phyloP scores from a whole-genome alignment of 208 protist species.

The Acanthamoeba lenticulata region DNA sequence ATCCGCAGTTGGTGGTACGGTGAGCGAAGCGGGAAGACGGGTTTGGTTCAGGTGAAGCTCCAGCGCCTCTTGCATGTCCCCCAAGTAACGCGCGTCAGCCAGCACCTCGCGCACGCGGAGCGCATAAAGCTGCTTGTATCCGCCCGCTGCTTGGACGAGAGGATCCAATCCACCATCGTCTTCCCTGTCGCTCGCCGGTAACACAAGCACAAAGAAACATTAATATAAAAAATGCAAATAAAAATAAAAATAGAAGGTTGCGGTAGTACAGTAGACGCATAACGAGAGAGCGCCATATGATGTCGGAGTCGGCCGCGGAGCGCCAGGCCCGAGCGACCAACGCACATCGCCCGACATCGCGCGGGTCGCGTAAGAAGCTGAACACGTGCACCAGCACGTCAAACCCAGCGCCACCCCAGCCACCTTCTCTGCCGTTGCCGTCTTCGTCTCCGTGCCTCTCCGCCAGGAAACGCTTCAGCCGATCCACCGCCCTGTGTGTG shows the following conservation, averaged over 20 bases:
- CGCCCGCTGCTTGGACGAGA: not conserved
- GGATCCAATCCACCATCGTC: not conserved
- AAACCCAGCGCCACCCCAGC: not conserved
- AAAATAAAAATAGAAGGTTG: not conserved
- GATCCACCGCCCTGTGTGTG: not conserved
- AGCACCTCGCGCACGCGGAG: not conserved
- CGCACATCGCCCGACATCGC: not conserved
- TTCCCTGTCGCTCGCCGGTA: not conserved
- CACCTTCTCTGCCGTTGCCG: too few species aligned
- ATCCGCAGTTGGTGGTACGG: too few species aligned
- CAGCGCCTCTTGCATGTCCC: not conserved
- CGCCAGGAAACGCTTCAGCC: too few species aligned
- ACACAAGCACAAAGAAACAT: not conserved
- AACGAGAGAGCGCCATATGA: not conserved
- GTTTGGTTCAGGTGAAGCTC: not conserved
- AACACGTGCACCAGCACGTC: not conserved
- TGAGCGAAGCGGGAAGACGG: not conserved
- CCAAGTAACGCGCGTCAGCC: not conserved
- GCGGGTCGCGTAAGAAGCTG: not conserved
- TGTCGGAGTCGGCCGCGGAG: not conserved
- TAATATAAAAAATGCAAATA: not conserved
- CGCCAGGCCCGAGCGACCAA: not conserved
- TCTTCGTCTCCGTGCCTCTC: too few species aligned
- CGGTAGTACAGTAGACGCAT: not conserved
- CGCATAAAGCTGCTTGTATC: slow-evolving; percentile 11